Percentiles rank a stretch among this genome's conserved stretches.
Evolutionary conservation across 805 yeast genomes (phyloP).

Genomic region (Starmerella kuoi): DNA sequence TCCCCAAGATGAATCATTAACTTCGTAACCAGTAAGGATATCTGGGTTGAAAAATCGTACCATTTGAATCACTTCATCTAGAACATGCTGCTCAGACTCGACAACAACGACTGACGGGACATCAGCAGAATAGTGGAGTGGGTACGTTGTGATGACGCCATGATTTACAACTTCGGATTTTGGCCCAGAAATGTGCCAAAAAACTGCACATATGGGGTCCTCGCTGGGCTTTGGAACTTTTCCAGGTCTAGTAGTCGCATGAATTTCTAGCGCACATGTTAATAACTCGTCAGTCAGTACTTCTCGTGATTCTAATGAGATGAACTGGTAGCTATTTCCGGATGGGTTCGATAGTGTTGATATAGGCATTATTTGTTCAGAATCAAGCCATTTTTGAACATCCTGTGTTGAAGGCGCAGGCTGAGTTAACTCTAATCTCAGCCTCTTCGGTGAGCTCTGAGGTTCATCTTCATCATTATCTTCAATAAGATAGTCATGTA

Average conservation of each 20-base stretch:
- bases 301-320: conserved; percentile 11
- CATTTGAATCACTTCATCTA: conserved; percentile 42
- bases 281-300: conserved; percentile 33
- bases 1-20: conserved; percentile 80
- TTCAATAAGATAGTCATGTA: background rate
- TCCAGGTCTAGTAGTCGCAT: conserved; percentile 40
- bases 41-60: conserved; percentile 72
- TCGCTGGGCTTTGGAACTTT: conserved; percentile 51
- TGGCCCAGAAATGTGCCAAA: conserved; percentile 38
- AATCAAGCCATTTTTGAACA: conserved; percentile 8
- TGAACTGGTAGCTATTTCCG: conserved; percentile 8
- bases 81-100: conserved; percentile 43
- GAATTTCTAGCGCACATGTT: conserved; percentile 56
- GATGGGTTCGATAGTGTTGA: background rate
- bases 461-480: background rate
- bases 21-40: conserved; percentile 73
- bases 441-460: background rate
- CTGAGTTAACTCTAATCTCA: background rate
- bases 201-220: conserved; percentile 48
- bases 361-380: background rate
- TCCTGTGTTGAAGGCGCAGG: background rate
- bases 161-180: background rate
- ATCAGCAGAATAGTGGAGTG: background rate
- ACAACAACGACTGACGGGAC: conserved; percentile 2
- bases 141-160: conserved; percentile 11